Evolutionary conservation across 345 rosid species (phyloP).

Genomic region (Salix exigua): DNA sequence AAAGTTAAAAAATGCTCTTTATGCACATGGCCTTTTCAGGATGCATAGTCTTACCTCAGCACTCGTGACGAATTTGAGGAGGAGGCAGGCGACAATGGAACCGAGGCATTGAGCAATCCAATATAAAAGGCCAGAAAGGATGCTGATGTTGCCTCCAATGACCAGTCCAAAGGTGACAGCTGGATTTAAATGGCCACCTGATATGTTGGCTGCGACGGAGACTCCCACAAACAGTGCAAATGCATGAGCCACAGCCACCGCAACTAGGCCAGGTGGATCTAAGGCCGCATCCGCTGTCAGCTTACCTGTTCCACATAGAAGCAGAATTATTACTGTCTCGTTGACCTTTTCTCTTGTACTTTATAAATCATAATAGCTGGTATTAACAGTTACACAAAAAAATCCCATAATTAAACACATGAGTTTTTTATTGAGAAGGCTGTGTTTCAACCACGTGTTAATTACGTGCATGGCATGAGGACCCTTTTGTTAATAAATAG

Average conservation of each 20-base stretch:
- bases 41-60: slow-evolving; percentile 38
- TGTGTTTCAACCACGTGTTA: background rate
- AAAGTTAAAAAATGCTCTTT: too few relatives aligned
- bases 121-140: slow-evolving; percentile 72
- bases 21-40: background rate
- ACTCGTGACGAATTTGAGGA: slow-evolving; percentile 59
- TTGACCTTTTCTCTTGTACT: too few relatives aligned
- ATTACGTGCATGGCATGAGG: background rate
- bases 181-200: slow-evolving; percentile 86
- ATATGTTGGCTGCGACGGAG: slow-evolving; percentile 75
- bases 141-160: slow-evolving; percentile 73
- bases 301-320: slow-evolving; percentile 34
- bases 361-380: too few relatives aligned
- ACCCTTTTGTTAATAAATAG: background rate
- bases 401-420: too few relatives aligned
- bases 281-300: slow-evolving; percentile 62
- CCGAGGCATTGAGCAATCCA: slow-evolving; percentile 88
- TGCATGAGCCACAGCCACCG: slow-evolving; percentile 77
- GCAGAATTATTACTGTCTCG: background rate
- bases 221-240: slow-evolving; percentile 79
- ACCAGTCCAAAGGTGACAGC: slow-evolving; percentile 89
- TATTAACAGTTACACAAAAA: too few relatives aligned
- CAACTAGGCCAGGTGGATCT: slow-evolving; percentile 83
- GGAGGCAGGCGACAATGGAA: slow-evolving; percentile 78
- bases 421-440: too few relatives aligned